Percentiles rank a stretch among this genome's conserved stretches.
phyloP scores from a whole-genome alignment of 257 asterid genomes.

The Gentiana macrophylla region DNA sequence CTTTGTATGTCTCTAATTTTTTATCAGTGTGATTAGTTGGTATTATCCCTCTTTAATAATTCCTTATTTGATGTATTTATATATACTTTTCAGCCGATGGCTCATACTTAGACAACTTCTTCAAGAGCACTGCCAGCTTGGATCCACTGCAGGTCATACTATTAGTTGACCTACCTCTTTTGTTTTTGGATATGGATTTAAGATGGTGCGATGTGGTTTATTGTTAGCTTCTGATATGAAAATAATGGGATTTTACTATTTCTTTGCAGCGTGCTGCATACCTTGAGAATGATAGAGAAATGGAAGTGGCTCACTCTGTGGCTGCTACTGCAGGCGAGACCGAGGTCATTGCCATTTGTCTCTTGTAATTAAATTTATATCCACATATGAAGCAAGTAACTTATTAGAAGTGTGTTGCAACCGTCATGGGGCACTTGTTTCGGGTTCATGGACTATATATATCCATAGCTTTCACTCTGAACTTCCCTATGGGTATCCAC shows the following conservation, averaged over 20 bases:
- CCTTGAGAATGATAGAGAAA: constrained; percentile 82
- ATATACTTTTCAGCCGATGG: constrained; percentile 50
- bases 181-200: background rate
- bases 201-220: background rate
- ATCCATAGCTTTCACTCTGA: too few species aligned
- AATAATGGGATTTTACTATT: background rate
- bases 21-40: background rate
- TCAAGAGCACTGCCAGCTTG: constrained; percentile 71
- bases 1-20: constrained; percentile 1
- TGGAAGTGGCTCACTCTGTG: constrained; percentile 94
- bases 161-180: constrained; percentile 1
- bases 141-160: constrained; percentile 55
- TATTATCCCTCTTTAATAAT: background rate
- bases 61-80: background rate
- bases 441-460: too few species aligned
- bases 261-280: constrained; percentile 68
- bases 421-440: too few species aligned
- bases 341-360: constrained; percentile 36
- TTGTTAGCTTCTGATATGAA: constrained; percentile 5
- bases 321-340: constrained; percentile 96
- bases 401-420: too few species aligned
- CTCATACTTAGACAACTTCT: constrained; percentile 79
- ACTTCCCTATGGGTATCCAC: too few species aligned
- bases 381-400: too few species aligned
- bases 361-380: too few species aligned